A percentile compares a stretch with the other conserved stretches of the same genome.
phyloP scores from a whole-genome alignment of 768 basidiomycete species.

The Rhodotorula taiwanensis region DNA sequence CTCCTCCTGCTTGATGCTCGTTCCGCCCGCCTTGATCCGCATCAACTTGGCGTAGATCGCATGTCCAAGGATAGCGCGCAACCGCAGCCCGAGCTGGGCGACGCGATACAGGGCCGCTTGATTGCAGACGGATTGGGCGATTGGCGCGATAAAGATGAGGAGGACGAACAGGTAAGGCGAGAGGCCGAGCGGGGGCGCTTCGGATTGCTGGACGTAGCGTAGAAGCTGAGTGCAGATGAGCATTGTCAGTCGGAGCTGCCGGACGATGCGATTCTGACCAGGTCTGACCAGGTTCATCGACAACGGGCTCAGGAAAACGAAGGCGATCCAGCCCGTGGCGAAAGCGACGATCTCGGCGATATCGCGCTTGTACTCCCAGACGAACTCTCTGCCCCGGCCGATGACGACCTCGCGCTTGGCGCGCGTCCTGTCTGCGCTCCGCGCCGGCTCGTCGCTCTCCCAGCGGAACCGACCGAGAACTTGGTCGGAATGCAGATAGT shows the following conservation, averaged over 20 bases:
- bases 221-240: conserved; percentile 9
- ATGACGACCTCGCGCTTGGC: background rate
- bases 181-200: conserved; percentile 10
- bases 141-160: conserved; percentile 24
- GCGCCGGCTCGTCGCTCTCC: conserved; percentile 3
- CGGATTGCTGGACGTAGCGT: conserved; percentile 25
- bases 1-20: conserved; percentile 2
- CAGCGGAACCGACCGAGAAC: conserved; percentile 15
- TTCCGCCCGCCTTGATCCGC: conserved; percentile 27
- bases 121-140: conserved; percentile 20
- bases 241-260: background rate
- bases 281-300: conserved; percentile 33
- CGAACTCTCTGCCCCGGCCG: conserved; percentile 10
- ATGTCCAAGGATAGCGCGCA: conserved; percentile 11
- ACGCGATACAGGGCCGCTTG: conserved; percentile 28
- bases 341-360: conserved; percentile 11
- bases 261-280: background rate
- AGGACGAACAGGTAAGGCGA: conserved; percentile 27
- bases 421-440: background rate
- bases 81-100: conserved; percentile 19
- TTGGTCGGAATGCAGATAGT: conserved; percentile 8
- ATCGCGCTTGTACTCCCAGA: conserved; percentile 6
- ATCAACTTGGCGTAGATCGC: conserved; percentile 23
- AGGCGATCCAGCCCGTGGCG: conserved; percentile 25
- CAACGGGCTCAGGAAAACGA: conserved; percentile 25